Base-by-base conservation (phyloP, 306 rosid species). In the Pyrus bretschneideri region DNA sequence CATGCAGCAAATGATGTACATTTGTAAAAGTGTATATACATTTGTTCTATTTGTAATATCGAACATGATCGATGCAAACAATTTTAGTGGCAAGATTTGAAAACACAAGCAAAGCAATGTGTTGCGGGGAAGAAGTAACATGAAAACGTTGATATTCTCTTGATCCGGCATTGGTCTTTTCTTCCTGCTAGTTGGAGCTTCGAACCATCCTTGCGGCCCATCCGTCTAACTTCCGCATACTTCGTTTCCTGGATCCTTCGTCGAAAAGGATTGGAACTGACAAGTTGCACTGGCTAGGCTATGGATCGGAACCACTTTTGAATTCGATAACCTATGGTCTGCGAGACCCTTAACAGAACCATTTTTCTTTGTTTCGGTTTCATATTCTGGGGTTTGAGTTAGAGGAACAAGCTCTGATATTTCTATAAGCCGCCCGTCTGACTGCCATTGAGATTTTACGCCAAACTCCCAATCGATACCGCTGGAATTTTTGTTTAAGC, bases 401-500 rank as follows among this genome's bases (percentile, higher is more conserved):
- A 38, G 80, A 2, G 85, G 52, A 77, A 82, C 76, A 67, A 82
- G 67, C 66, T 84, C 85, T 8, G 72, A 69, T 52, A 84, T 71
- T n/a, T 83, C 81, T 31, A 79, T 81, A 66, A 81, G 86, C 64
- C 75, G 81, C 80, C 81, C 76, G 23, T 86, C 86, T 27, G 83
- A 74, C 42, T 70, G 77, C 74, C 85, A 90, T 42, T 72, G 86
- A 76, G 72, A 80, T 73, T 85, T 86, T 59, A 74, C 67, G 15
- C 79, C 89, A 31, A 84, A 78, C 33, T 90, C 96, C 45, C 79
- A 80, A 69, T 91, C 92, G 67, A 64, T 83, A 67, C 70, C 70
- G 27, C 76, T 85, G 68, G 89, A 44, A 54, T 69, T 67, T 45
- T 79, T 87, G 86, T 94, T 94, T 60, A 94, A 90, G 81, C 98